Conservation (phyloP, 305 asterid genomes). For the Fraxinus floribunda region DNA sequence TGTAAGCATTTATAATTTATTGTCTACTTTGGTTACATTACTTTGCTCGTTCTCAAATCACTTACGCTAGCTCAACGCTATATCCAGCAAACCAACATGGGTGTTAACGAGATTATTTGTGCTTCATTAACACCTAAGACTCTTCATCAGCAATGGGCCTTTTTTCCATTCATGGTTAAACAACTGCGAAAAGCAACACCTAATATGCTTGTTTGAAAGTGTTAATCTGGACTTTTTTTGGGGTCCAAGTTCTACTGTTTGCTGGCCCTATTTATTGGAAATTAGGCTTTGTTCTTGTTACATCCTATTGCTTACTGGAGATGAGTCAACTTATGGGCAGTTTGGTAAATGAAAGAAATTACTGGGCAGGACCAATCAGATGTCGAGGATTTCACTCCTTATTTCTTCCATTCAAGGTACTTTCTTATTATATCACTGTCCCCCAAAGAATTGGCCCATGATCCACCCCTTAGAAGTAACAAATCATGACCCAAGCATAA, state of each 20-base stretch:
- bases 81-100: neutral
- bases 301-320: neutral
- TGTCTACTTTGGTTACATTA: neutral
- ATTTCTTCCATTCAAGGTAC: neutral
- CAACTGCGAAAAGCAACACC: neutral
- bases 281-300: neutral
- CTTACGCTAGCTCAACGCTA: neutral
- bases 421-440: constrained; percentile 2
- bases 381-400: neutral
- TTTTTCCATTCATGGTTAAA: neutral
- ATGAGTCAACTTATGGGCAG: neutral
- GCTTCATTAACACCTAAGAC: neutral
- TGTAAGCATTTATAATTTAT: neutral
- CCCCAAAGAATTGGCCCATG: neutral
- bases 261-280: neutral
- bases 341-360: neutral
- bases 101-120: neutral
- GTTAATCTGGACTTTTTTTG: neutral
- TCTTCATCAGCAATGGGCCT: neutral
- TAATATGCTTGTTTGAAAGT: neutral
- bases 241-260: neutral
- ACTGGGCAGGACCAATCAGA: neutral
- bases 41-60: neutral
- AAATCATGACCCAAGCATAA: neutral
- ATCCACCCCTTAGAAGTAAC: constrained; percentile 5